phyloP scores from a whole-genome alignment of 2,329 filamentous ascomycete species.

The Alternaria arborescens region DNA sequence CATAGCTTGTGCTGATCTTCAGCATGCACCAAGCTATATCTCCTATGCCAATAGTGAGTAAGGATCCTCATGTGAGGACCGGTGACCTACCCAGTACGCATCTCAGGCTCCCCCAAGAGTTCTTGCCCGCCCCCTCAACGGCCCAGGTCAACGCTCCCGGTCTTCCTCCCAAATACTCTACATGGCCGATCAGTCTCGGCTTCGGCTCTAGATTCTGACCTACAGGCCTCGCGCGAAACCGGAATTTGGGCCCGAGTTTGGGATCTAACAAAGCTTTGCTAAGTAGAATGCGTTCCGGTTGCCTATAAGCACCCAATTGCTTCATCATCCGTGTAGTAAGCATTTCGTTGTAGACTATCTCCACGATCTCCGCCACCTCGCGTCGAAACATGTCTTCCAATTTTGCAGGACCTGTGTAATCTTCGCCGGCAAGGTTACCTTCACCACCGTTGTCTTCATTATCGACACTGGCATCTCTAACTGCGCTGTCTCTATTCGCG shows the following conservation, averaged over 20 bases:
- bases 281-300: slow-evolving; percentile 10
- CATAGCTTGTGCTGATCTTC: slow-evolving; percentile 22
- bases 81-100: slow-evolving; percentile 26
- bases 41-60: slow-evolving; percentile 16
- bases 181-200: slow-evolving; percentile 26
- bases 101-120: slow-evolving; percentile 29
- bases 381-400: slow-evolving; percentile 18
- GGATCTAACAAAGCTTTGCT: slow-evolving; percentile 5
- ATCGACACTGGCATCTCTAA: not conserved
- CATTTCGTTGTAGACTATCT: slow-evolving; percentile 10
- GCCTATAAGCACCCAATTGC: not conserved
- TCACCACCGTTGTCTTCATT: not conserved
- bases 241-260: slow-evolving; percentile 18
- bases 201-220: not conserved
- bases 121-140: slow-evolving; percentile 6
- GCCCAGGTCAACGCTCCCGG: slow-evolving; percentile 23
- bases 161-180: slow-evolving; percentile 29
- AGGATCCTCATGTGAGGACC: not conserved
- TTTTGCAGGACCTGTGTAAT: not conserved
- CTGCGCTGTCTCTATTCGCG: not conserved
- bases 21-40: slow-evolving; percentile 32
- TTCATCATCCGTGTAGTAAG: slow-evolving; percentile 2
- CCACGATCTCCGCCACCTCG: slow-evolving; percentile 17
- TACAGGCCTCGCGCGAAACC: slow-evolving; percentile 14
- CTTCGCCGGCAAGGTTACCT: not conserved